Conservation (phyloP, 1,284 basidiomycete genomes). For the Leccinum ponderosum region DNA sequence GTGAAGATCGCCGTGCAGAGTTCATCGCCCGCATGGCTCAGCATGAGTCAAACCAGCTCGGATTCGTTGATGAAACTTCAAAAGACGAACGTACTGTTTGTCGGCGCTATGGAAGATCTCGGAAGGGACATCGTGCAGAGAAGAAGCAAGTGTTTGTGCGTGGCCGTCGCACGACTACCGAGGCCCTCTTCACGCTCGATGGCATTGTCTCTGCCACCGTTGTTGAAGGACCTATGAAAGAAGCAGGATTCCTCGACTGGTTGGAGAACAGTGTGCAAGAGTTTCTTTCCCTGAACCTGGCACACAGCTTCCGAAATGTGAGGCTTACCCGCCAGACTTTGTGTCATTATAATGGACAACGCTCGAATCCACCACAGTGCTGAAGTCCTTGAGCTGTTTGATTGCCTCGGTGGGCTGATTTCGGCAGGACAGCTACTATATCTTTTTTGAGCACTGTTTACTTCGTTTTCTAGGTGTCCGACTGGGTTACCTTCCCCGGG, state of each 20-base stretch:
- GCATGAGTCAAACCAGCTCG: no score
- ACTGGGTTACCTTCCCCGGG: not conserved
- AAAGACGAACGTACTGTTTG: not conserved
- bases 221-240: not conserved
- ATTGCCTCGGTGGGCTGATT: not conserved
- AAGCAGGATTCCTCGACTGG: not conserved
- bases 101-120: not conserved
- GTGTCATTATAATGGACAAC: not conserved
- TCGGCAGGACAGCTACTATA: not conserved
- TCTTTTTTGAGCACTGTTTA: not conserved
- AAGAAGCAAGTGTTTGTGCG: not conserved
- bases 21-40: no score
- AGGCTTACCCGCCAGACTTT: not conserved
- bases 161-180: not conserved
- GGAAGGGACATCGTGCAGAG: not conserved
- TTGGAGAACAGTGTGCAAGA: not conserved
- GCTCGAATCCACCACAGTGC: not conserved
- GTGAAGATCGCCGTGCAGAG: not conserved
- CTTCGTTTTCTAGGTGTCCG: not conserved
- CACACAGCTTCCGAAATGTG: conserved; percentile 1
- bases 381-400: conserved; percentile 1
- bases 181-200: not conserved
- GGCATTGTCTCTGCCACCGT: not conserved
- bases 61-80: not conserved
- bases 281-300: not conserved